Evolutionary conservation across 305 asterid species (phyloP), one percentile per base, ranked within the genome.

Genomic region (Coffea humblotiana): DNA sequence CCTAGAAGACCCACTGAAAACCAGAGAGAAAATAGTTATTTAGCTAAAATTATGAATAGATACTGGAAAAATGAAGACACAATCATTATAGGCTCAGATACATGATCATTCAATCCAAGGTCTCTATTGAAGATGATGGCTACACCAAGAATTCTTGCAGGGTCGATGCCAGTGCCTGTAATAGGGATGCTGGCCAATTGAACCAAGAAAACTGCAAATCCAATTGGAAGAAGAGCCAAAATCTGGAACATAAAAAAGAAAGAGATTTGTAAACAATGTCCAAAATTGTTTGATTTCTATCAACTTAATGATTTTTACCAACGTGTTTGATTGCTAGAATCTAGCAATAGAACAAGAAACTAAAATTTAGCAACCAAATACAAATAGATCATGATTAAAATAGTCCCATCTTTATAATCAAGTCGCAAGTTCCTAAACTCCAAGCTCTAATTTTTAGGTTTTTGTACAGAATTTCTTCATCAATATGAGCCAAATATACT

Each of bases 161-260:
- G n/a, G n/a, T n/a, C n/a, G n/a, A n/a, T n/a, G n/a, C n/a, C n/a
- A n/a, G n/a, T n/a, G n/a, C n/a, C n/a, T n/a, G n/a, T n/a, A n/a
- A n/a, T n/a, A n/a, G n/a, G n/a, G n/a, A n/a, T n/a, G n/a, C n/a
- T n/a, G n/a, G n/a, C n/a, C n/a, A 94, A 84, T 58, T 94, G 98
- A 72, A 94, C 98, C 82, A 94, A 84, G 81, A 93, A 93, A 12
- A 94, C 98, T 0, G 98, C 97, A 18, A 94, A 94, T 58, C 98
- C 97, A 23, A 93, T 93, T 0, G 97, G 97, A 61, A 93, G 97
- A 68, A 97, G 97, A 58, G 97, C 95, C 93, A 93, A 85, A 40
- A 93, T 80, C 97, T 93, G 89, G 85, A 87, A 51, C 9, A n/a
- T 16, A 16, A 8, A 29, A n/a, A n/a, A n/a, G n/a, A 65, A 21